phyloP scores from a whole-genome alignment of 2,329 filamentous ascomycete genomes.

The Cercospora canescens region DNA sequence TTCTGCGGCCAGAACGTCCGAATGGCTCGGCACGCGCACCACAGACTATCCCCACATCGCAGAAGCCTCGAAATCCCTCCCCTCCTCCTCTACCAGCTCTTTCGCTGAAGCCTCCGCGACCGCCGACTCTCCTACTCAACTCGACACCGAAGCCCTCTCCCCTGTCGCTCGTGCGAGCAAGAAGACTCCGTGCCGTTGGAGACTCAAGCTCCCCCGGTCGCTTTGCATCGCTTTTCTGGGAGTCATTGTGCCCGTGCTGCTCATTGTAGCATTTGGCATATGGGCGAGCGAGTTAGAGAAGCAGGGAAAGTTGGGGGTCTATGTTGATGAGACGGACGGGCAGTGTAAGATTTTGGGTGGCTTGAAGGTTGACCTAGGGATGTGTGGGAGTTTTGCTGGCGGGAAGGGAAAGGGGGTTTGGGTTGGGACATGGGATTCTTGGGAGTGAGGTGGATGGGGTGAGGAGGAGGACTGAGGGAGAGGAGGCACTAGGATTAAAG shows the following conservation, averaged over 20 bases:
- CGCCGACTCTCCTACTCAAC: too few relatives aligned
- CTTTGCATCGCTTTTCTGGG: neutral
- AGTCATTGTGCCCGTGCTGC: neutral
- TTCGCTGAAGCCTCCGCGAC: too few relatives aligned
- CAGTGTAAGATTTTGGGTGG: neutral
- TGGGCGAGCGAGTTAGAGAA: neutral
- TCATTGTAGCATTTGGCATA: neutral
- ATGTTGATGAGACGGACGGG: neutral
- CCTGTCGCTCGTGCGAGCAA: too few relatives aligned
- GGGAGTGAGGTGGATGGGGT: neutral
- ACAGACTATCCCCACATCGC: too few relatives aligned
- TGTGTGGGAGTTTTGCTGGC: neutral
- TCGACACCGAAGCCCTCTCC: too few relatives aligned
- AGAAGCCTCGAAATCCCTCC: too few relatives aligned
- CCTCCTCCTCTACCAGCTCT: too few relatives aligned
- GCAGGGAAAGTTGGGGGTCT: neutral
- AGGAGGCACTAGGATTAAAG: too few relatives aligned
- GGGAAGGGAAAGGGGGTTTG: neutral
- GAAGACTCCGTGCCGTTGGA: neutral
- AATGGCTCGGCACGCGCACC: too few relatives aligned
- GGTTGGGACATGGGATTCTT: neutral
- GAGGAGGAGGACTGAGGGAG: too few relatives aligned
- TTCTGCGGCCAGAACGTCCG: too few relatives aligned
- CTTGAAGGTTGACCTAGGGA: neutral
- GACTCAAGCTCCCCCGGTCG: neutral